phyloP scores from a whole-genome alignment of 2,329 filamentous ascomycete genomes.

The Sarocladiaceae sp. region DNA sequence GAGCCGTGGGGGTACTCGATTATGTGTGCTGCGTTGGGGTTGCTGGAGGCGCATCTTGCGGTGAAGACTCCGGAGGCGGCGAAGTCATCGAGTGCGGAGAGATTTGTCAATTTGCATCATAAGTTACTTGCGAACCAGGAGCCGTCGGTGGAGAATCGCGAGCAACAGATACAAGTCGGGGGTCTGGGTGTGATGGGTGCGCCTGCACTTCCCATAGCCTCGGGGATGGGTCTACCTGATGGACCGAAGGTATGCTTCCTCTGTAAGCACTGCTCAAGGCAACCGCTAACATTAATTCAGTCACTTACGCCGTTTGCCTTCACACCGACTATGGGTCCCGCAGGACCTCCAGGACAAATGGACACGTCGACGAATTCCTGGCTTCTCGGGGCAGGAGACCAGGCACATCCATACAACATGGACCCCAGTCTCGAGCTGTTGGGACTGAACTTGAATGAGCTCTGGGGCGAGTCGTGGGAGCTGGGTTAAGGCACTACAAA shows the following conservation, averaged over 20 bases:
- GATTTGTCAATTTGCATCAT: constrained; percentile 56
- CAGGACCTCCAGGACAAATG: constrained; percentile 19
- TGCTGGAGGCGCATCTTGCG: constrained; percentile 56
- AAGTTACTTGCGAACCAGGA: constrained; percentile 53
- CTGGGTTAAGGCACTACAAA: constrained; percentile 25
- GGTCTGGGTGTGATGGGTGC: constrained; percentile 11
- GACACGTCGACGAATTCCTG: constrained; percentile 29
- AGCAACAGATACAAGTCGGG: not conserved
- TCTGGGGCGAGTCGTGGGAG: constrained; percentile 50
- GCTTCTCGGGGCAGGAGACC: constrained; percentile 25
- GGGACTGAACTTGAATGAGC: constrained; percentile 50
- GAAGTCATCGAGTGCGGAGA: constrained; percentile 54
- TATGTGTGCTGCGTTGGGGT: constrained; percentile 56
- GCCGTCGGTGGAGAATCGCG: constrained; percentile 24
- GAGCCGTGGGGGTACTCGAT: constrained; percentile 62
- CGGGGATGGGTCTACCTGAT: constrained; percentile 31
- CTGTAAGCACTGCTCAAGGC: not conserved
- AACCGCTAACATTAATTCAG: constrained; percentile 19
- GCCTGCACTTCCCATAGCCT: constrained; percentile 10
- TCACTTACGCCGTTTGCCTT: constrained; percentile 38
- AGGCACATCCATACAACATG: constrained; percentile 39
- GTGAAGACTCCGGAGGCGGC: constrained; percentile 53
- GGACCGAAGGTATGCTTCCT: constrained; percentile 31
- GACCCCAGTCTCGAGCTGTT: constrained; percentile 51
- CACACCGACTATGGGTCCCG: constrained; percentile 29